Evolutionary conservation across 768 basidiomycete species (phyloP).

Genomic region (Rhizopogon roseolus): DNA sequence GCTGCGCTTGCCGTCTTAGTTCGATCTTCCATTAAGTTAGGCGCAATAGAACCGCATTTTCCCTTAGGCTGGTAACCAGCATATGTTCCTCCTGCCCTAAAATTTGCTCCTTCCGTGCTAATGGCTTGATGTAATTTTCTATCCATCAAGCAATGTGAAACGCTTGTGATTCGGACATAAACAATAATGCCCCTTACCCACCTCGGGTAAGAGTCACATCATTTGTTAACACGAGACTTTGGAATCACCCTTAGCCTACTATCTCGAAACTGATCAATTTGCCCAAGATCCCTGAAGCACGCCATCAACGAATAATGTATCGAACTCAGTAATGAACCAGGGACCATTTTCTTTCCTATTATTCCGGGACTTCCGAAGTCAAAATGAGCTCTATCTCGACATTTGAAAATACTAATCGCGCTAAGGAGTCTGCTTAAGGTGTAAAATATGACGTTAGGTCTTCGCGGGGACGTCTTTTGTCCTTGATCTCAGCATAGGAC

Average conservation of each 20-base stretch:
- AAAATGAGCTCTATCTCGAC: too few relatives aligned
- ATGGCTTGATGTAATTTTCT: background rate
- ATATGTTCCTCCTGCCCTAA: background rate
- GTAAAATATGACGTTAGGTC: background rate
- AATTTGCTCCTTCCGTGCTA: background rate
- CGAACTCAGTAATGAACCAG: background rate
- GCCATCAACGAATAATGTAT: background rate
- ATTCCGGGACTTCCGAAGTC: too few relatives aligned
- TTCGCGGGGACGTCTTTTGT: constrained; percentile 20
- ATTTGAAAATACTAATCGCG: too few relatives aligned
- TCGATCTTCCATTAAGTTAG: background rate
- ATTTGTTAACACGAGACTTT: too few relatives aligned
- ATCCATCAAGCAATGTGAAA: background rate
- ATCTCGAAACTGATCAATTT: background rate
- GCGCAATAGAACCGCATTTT: background rate
- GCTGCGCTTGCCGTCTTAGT: background rate
- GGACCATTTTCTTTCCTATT: background rate
- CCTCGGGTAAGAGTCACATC: background rate
- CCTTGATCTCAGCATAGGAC: constrained; percentile 27
- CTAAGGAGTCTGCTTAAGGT: too few relatives aligned
- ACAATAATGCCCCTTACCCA: background rate
- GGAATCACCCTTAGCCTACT: background rate
- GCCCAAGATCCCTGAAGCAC: background rate
- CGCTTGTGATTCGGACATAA: background rate
- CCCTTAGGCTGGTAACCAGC: background rate